phyloP scores from a whole-genome alignment of 108 stramenopile genomes.

The Nannochloropsis gaditana region DNA sequence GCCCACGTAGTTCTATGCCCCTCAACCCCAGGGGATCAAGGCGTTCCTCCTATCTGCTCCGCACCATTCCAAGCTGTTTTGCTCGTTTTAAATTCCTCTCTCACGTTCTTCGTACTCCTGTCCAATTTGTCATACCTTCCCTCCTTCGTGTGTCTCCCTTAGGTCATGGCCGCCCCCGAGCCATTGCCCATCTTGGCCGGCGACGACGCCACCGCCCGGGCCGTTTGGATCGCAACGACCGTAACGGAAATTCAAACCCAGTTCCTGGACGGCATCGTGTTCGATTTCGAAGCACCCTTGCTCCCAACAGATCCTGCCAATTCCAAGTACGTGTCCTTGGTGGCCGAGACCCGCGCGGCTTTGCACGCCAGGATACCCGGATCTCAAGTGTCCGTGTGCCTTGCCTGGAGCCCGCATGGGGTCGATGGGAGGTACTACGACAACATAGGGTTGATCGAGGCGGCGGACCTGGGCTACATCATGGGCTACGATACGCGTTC shows the following conservation, averaged over 20 bases:
- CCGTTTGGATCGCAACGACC: neutral
- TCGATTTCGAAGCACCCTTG: conserved; percentile 29
- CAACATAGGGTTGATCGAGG: conserved; percentile 48
- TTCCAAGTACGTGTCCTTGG: conserved; percentile 43
- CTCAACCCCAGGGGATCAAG: no score
- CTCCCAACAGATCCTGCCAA: neutral
- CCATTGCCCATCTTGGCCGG: neutral
- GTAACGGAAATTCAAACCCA: neutral
- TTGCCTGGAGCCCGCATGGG: conserved; percentile 55
- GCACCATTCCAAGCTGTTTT: no score
- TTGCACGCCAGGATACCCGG: conserved; percentile 51
- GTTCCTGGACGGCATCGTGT: conserved; percentile 22
- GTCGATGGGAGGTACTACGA: conserved; percentile 58
- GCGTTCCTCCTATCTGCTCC: no score
- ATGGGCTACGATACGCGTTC: conserved; percentile 61
- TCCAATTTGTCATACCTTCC: no score
- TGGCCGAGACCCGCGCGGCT: conserved; percentile 41
- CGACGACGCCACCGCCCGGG: neutral
- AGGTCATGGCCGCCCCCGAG: neutral
- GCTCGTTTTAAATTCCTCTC: no score
- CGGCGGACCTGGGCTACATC: conserved; percentile 54
- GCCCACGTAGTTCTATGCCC: no score
- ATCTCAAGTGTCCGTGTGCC: conserved; percentile 53
- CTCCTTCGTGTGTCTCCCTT: neutral
- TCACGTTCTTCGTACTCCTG: no score